Evolutionary conservation across 495 filamentous ascomycete genomes (phyloP).

Genomic region (Aspergillus coremiiformis): DNA sequence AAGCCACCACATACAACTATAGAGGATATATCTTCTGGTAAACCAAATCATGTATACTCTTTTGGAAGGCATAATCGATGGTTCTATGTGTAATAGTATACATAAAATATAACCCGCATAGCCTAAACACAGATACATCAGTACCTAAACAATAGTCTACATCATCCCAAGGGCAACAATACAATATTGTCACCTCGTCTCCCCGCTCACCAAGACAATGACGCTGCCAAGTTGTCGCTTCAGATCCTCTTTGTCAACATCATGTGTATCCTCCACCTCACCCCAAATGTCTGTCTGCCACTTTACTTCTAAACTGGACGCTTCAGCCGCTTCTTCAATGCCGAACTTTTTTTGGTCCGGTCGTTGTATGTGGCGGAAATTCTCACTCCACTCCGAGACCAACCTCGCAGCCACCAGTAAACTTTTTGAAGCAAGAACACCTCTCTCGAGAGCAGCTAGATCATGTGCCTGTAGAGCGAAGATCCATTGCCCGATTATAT

Average conservation of each 20-base stretch:
- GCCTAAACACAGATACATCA: neutral
- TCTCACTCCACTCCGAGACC: constrained; percentile 82
- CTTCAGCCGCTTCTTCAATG: constrained; percentile 59
- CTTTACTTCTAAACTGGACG: constrained; percentile 73
- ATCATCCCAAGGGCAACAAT: neutral
- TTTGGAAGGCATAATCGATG: no score
- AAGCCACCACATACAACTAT: no score
- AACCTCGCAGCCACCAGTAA: constrained; percentile 68
- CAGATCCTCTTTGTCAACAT: constrained; percentile 91
- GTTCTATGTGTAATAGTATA: no score
- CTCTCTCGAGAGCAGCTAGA: constrained; percentile 79
- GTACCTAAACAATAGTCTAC: neutral
- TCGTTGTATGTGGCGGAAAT: constrained; percentile 42
- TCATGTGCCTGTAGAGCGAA: constrained; percentile 62
- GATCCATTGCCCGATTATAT: constrained; percentile 77
- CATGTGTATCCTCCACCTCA: constrained; percentile 96
- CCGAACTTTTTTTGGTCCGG: constrained; percentile 36
- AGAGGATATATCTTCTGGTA: no score
- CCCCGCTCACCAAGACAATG: constrained; percentile 65
- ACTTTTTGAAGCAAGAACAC: constrained; percentile 77
- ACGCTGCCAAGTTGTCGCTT: constrained; percentile 82
- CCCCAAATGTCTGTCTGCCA: constrained; percentile 93
- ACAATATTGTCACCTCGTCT: constrained; percentile 21
- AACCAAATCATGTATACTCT: no score
- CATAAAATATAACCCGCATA: neutral